Evolutionary conservation across 805 yeast species (phyloP).

Genomic region (Lipomyces oligophaga): DNA sequence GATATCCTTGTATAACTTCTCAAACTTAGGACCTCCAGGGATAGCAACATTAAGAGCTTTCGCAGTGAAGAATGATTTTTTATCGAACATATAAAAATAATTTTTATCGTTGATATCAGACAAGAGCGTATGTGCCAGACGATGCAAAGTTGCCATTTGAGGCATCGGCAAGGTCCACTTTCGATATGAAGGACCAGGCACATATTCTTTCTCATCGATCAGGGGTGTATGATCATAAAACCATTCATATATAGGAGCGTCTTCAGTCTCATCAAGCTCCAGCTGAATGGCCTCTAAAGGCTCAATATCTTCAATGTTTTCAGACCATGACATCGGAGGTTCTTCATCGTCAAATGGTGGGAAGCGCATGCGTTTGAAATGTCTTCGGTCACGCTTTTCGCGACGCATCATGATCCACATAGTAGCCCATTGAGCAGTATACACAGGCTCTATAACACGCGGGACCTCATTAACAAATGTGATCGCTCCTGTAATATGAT

Average conservation of each 20-base stretch:
- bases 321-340: conserved; percentile 82
- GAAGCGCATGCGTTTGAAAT: conserved; percentile 85
- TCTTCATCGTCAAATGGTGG: conserved; percentile 98
- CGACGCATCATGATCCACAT: conserved; percentile 90
- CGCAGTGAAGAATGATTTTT: conserved; percentile 78
- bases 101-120: conserved; percentile 58
- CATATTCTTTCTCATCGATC: conserved; percentile 50
- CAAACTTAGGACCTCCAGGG: conserved; percentile 96
- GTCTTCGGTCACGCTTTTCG: conserved; percentile 85
- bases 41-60: conserved; percentile 82
- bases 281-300: conserved; percentile 67
- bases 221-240: conserved; percentile 75
- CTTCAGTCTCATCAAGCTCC: conserved; percentile 62
- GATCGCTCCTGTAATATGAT: conserved; percentile 89
- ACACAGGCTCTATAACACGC: conserved; percentile 86
- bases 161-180: conserved; percentile 63
- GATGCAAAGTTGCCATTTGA: conserved; percentile 61
- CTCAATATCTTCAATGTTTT: conserved; percentile 68
- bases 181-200: conserved; percentile 75
- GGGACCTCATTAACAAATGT: conserved; percentile 93
- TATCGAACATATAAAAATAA: conserved; percentile 68
- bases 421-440: conserved; percentile 92
- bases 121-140: conserved; percentile 67
- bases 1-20: conserved; percentile 68
- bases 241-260: conserved; percentile 65